A percentile compares a stretch with the other conserved stretches of the same genome.
phyloP scores from a whole-genome alignment of 805 yeast genomes.

The Barnettozyma californica region DNA sequence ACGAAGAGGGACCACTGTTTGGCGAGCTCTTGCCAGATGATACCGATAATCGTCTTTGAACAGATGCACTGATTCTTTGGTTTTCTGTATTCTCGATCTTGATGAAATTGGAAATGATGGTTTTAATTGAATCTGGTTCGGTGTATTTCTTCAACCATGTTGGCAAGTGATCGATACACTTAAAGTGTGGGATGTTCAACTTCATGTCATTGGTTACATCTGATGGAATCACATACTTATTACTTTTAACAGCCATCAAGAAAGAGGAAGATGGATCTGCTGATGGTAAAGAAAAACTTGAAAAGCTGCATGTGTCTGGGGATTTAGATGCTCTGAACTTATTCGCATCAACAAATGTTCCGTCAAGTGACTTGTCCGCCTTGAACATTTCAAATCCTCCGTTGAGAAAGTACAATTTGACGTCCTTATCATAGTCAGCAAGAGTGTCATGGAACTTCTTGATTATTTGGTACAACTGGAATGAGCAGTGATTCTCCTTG shows the following conservation, averaged over 20 bases:
- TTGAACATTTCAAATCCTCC: constrained; percentile 19
- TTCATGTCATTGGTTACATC: constrained; percentile 7
- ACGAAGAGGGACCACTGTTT: constrained; percentile 2
- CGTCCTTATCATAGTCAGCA: constrained; percentile 10
- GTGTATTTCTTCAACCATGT: constrained; percentile 25
- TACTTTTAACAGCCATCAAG: constrained; percentile 20
- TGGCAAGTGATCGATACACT: constrained; percentile 22
- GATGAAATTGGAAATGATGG: constrained; percentile 25
- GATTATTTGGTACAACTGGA: constrained; percentile 23
- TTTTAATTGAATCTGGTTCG: constrained; percentile 16
- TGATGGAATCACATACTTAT: constrained; percentile 8
- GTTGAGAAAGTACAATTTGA: constrained; percentile 17
- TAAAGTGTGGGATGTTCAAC: constrained; percentile 12
- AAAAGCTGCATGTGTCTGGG: constrained; percentile 13
- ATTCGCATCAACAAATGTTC: constrained; percentile 9
- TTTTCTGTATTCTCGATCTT: constrained; percentile 33
- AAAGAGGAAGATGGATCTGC: constrained; percentile 22
- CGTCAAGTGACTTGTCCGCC: constrained; percentile 1
- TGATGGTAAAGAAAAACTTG: constrained; percentile 21
- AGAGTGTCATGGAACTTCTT: constrained; percentile 20
- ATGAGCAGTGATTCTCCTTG: constrained; percentile 17
- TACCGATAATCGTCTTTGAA: constrained; percentile 13
- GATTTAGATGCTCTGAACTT: constrained; percentile 13
- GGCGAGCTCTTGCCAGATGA: constrained; percentile 7
- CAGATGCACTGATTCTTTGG: constrained; percentile 20